A percentile compares a stretch with the other conserved stretches of the same genome.
Evolutionary conservation across 2,329 filamentous ascomycete genomes (phyloP).

Genomic region (Trichoderma cornu-damae): DNA sequence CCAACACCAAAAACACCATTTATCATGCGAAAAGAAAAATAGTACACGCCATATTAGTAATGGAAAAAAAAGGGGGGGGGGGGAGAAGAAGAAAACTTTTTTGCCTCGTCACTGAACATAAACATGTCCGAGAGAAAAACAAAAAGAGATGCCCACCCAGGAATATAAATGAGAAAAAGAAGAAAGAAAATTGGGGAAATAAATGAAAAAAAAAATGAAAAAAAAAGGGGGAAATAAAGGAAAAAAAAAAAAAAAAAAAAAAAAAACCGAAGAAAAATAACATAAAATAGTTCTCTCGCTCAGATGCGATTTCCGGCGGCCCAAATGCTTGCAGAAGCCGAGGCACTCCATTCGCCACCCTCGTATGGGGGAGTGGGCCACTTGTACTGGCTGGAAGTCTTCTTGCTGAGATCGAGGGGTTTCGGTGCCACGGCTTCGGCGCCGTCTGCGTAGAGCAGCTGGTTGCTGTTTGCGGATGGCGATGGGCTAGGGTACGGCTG

Average conservation of each 20-base stretch:
- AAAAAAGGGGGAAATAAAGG: too few relatives aligned
- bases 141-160: neutral
- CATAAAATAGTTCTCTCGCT: too few relatives aligned
- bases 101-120: constrained; percentile 23
- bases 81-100: constrained; percentile 17
- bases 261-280: too few relatives aligned
- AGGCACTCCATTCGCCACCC: constrained; percentile 84
- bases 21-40: constrained; percentile 20
- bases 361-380: constrained; percentile 97
- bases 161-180: neutral
- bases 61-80: neutral
- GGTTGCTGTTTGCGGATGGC: constrained; percentile 77
- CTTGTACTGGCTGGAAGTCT: constrained; percentile 55
- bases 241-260: too few relatives aligned
- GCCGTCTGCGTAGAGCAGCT: constrained; percentile 65
- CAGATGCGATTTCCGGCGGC: constrained; percentile 62
- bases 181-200: too few relatives aligned
- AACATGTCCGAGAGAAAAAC: constrained; percentile 21
- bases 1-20: constrained; percentile 23
- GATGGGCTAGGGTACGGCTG: constrained; percentile 60
- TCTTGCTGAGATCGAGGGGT: constrained; percentile 63
- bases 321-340: constrained; percentile 76
- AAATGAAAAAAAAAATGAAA: too few relatives aligned
- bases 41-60: constrained; percentile 17
- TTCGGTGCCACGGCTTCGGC: constrained; percentile 60